Base-by-base conservation (phyloP, 768 basidiomycete genomes). In the Agrocybe pediades region DNA sequence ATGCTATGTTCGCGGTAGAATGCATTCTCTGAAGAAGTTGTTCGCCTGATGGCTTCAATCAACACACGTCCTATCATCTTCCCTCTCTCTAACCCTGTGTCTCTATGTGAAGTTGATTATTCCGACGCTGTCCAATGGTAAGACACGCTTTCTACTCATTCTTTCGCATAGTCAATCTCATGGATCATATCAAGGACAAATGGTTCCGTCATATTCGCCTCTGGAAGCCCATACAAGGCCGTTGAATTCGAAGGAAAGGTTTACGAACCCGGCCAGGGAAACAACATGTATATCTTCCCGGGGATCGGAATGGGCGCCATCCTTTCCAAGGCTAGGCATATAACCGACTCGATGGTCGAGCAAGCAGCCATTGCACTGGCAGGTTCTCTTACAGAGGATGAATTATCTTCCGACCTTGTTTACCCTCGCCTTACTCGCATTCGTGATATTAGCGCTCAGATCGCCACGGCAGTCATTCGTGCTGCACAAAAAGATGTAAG, bases 41-140 rank as follows among this genome's bases (percentile, higher is more conserved):
- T 92, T 26, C 74, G 73, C 49, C 69, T 77, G 33, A 88, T 92
- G 87, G 78, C 81, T 16, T 69, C 75, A 7, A 68, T 85, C 41
- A 91, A 90, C 69, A 61, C 69, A 16, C 81, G 82, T 2, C 90
- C 90, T n/a, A 86, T 91, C 72, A 82, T 92, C 64, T 90, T 92
- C 74, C 88, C 90, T 27, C 79, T 92, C 1, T 88, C 87, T 27
- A 92, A 92, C 66, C 90, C 90, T 11, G 73, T 84, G 21, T 74
- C 78, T 25, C 73, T 85, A 27, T 75, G 77, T 55, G 87, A 88
- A 65, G 68, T 85, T 48, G 83, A 84, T 49, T 87, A 81, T 59
- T 62, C 68, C 9, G 78, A 88, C 46, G 87, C 87, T 9, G 65
- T 88, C 56, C 67, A 75, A 53, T 84, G 83, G 84, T 82, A 49